Conservation (phyloP, 768 basidiomycete species). For the Tylopilus cervinicoccineus region DNA sequence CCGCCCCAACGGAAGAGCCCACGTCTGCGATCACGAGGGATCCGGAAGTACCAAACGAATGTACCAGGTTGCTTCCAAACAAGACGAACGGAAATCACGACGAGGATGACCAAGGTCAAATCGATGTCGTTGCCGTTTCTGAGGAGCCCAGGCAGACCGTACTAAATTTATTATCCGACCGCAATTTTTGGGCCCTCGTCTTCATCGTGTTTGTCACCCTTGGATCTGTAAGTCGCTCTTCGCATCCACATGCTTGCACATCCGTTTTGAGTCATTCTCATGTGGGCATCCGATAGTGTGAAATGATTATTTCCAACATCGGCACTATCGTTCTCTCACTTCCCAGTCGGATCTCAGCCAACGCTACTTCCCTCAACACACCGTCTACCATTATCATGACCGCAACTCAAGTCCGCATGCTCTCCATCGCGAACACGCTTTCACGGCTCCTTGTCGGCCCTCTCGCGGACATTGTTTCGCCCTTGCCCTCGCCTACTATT, state of each 20-base stretch:
- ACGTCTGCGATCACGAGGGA: constrained; percentile 1
- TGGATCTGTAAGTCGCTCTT: constrained; percentile 55
- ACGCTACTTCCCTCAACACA: constrained; percentile 6
- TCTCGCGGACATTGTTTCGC: constrained; percentile 70
- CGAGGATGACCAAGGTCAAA: constrained; percentile 10
- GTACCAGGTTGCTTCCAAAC: constrained; percentile 27
- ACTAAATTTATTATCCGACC: constrained; percentile 48
- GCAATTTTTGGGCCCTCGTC: constrained; percentile 62
- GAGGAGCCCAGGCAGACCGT: constrained; percentile 27
- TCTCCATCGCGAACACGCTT: constrained; percentile 69
- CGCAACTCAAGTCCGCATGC: constrained; percentile 61
- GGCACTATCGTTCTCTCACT: constrained; percentile 72
- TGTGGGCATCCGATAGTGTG: constrained; percentile 41
- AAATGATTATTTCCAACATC: constrained; percentile 83
- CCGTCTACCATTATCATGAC: constrained; percentile 37
- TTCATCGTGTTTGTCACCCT: constrained; percentile 49
- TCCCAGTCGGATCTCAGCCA: constrained; percentile 29
- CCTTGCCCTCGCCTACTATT: constrained; percentile 43
- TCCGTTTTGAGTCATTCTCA: background rate
- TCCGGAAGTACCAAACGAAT: constrained; percentile 26
- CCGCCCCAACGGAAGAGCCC: constrained; percentile 7
- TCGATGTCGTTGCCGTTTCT: constrained; percentile 22
- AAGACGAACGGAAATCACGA: constrained; percentile 15
- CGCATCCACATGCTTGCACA: no score
- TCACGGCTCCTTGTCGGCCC: constrained; percentile 66